Conservation (phyloP, 2,329 filamentous ascomycete species). For the Madurella fahalii region DNA sequence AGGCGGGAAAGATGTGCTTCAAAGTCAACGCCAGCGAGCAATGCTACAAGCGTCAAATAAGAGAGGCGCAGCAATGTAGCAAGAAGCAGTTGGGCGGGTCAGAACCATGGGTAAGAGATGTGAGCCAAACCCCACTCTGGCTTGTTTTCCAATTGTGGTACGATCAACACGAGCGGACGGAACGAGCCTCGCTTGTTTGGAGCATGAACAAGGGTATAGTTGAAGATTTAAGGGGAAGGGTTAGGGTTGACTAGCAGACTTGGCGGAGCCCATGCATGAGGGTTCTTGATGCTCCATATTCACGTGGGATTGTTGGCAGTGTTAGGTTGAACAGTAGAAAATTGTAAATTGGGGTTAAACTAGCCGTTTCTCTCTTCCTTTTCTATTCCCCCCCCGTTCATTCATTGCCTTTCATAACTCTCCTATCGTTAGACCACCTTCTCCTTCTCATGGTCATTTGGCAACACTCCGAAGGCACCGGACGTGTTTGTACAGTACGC, state of each 20-base stretch:
- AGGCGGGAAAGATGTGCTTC: too few species aligned
- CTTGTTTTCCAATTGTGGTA: conserved; percentile 2
- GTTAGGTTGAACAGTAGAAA: neutral
- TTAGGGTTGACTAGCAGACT: neutral
- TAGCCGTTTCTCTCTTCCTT: too few species aligned
- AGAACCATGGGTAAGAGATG: neutral
- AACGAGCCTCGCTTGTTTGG: neutral
- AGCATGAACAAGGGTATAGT: neutral
- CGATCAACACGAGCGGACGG: conserved; percentile 4
- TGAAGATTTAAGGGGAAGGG: neutral
- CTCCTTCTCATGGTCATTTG: too few species aligned
- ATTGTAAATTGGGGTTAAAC: too few species aligned
- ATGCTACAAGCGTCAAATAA: neutral
- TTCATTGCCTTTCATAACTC: too few species aligned
- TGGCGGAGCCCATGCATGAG: neutral
- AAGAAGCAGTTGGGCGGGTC: neutral
- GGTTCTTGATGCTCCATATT: neutral
- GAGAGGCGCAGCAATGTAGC: neutral
- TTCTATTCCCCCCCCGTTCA: too few species aligned
- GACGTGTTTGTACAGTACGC: too few species aligned
- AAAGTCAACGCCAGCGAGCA: too few species aligned
- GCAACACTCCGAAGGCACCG: too few species aligned
- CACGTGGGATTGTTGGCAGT: neutral
- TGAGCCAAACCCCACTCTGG: neutral
- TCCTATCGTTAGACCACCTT: too few species aligned